Conservation (phyloP, 148 eudicot species). For the Amaranthus palmeri region DNA sequence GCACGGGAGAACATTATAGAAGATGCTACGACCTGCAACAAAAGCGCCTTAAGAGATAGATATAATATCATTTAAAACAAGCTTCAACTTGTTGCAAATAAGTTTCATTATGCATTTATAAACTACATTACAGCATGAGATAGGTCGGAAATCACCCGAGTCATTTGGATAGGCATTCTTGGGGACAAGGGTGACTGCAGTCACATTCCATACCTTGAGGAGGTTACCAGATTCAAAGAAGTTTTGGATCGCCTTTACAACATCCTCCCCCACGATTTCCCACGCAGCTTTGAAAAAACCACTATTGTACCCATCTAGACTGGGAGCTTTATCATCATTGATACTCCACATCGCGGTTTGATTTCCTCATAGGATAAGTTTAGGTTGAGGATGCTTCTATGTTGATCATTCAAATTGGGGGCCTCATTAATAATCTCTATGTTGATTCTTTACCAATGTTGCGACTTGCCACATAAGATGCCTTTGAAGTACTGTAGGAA, state of each 20-base stretch:
- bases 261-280: neutral
- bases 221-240: neutral
- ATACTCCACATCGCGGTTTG: neutral
- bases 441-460: neutral
- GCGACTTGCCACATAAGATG: neutral
- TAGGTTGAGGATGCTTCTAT: neutral
- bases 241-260: neutral
- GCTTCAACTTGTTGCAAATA: neutral
- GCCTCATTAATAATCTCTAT: no score
- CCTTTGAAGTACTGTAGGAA: neutral
- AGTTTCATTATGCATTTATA: neutral
- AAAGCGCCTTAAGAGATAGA: neutral
- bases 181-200: neutral
- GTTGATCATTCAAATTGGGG: no score
- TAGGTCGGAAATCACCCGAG: neutral
- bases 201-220: neutral
- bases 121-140: neutral
- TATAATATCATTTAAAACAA: neutral
- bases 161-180: neutral
- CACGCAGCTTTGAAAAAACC: neutral
- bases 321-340: neutral
- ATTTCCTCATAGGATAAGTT: neutral
- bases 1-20: neutral
- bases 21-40: neutral
- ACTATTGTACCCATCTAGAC: neutral